Percentiles rank a stretch among this genome's conserved stretches.
phyloP scores from a whole-genome alignment of 2,329 filamentous ascomycete genomes.

The Colletotrichum horii region DNA sequence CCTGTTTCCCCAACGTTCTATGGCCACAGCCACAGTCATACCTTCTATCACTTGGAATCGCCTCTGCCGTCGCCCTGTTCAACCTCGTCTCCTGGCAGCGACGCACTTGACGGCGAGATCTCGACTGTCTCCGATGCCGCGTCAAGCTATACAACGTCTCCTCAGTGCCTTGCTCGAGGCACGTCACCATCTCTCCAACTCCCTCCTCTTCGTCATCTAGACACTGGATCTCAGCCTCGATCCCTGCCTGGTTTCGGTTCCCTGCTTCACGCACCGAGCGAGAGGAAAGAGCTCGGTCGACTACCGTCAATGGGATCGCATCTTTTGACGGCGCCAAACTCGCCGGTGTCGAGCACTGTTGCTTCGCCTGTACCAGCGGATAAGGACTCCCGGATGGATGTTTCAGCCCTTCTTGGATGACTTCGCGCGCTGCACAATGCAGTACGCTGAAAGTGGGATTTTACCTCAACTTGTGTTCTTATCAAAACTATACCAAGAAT shows the following conservation, averaged over 20 bases:
- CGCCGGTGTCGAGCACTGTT: conserved; percentile 25
- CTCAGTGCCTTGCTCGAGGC: conserved; percentile 40
- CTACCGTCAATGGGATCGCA: conserved; percentile 17
- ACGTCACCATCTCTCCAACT: conserved; percentile 45
- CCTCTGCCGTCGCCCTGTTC: conserved; percentile 41
- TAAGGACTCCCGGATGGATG: conserved; percentile 20
- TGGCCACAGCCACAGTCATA: conserved; percentile 20
- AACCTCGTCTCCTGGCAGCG: conserved; percentile 56
- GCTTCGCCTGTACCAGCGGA: conserved; percentile 23
- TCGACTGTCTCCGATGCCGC: conserved; percentile 74
- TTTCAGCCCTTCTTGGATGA: conserved; percentile 9
- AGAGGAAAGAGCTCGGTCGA: conserved; percentile 9
- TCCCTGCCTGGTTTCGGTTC: conserved; percentile 34
- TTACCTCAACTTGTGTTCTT: background rate
- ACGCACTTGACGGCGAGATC: conserved; percentile 64
- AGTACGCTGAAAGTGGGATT: background rate
- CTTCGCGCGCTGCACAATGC: background rate
- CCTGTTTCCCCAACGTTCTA: conserved; percentile 19
- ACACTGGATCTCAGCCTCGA: conserved; percentile 1
- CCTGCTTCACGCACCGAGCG: conserved; percentile 11
- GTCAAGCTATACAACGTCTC: conserved; percentile 67
- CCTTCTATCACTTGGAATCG: conserved; percentile 32
- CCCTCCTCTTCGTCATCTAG: conserved; percentile 36
- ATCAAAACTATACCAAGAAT: background rate
- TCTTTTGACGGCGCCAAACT: conserved; percentile 39